Base-by-base conservation (phyloP, 2,329 filamentous ascomycete species). In the Neoscytalidium dimidiatum region DNA sequence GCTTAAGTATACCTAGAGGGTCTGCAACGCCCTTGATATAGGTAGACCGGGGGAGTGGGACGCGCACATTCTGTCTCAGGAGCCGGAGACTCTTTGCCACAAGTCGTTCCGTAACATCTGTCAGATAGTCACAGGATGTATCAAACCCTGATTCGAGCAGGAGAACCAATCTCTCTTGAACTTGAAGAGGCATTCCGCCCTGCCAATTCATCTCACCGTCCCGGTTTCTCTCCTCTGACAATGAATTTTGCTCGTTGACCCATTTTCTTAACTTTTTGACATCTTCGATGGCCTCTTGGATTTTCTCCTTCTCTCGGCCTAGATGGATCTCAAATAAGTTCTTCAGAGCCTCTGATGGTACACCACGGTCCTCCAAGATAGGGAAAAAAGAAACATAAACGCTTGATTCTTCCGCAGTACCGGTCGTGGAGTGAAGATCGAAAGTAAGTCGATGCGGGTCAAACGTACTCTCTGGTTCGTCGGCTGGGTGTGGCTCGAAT, bases 341-440 rank as follows among this genome's bases (percentile, higher is more conserved):
- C 0, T 80, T 79, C 0, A 94, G 79, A 0, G 75, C 73, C 0
- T 77, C 52, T 5, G 72, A 72, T 9, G 85, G 70, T 0, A 81
- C 79, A 0, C 89, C 85, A 31, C 87, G 81, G 35, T 90, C 85
- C 19, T 87, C 80, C 0, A 94, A 76, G 0, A 94, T 86, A 0
- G 88, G 86, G 1, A 94, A 82, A 57, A 92, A 87, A 29, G 91
- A 89, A 0, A 85, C 77, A 69, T 93, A 91, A 0, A 94, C 77
- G 0, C 81, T 78, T 0, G 88, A 86, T 0, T 85, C 76, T 13
- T 73, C 81, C 3, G 85, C 78, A 2, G 80, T 75, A 0, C 76
- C 75, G 0, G 85, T 84, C 7, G 77, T 75, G 3, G 79, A 81
- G 3, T 84, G 79, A 4, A 92, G 81, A 68, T 93, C 90, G 26